Evolutionary conservation across 2,329 filamentous ascomycete species (phyloP).

Genomic region (Aspergillus fructus): DNA sequence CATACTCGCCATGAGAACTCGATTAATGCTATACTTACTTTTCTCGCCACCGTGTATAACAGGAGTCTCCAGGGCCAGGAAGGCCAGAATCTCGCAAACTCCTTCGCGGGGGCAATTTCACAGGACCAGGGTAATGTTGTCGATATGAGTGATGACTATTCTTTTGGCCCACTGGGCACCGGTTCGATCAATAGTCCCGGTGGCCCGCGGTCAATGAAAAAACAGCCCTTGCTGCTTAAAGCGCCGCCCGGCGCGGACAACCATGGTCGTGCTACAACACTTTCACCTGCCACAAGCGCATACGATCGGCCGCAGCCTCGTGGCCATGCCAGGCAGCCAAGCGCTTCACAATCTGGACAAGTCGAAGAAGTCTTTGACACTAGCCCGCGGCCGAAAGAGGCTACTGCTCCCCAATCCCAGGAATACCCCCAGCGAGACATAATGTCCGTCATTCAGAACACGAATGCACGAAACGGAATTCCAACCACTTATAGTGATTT

Average conservation of each 20-base stretch:
- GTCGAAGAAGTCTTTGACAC: slow-evolving; percentile 48
- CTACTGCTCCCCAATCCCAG: slow-evolving; percentile 20
- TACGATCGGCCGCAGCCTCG: slow-evolving; percentile 32
- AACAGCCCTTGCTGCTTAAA: slow-evolving; percentile 48
- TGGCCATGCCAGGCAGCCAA: slow-evolving; percentile 31
- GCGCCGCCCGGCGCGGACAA: slow-evolving; percentile 37
- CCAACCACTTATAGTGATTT: slow-evolving; percentile 43
- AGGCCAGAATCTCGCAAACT: slow-evolving; percentile 75
- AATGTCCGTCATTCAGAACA: slow-evolving; percentile 50
- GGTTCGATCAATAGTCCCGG: slow-evolving; percentile 33
- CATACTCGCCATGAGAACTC: slow-evolving; percentile 98
- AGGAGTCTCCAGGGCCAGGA: slow-evolving; percentile 85
- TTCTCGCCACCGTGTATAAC: slow-evolving; percentile 94
- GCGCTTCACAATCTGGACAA: slow-evolving; percentile 32
- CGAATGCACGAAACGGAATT: slow-evolving; percentile 44
- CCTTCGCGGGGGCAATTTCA: slow-evolving; percentile 75
- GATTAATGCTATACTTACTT: slow-evolving; percentile 97
- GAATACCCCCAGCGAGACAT: slow-evolving; percentile 44
- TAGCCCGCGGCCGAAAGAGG: slow-evolving; percentile 30
- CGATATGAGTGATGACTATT: slow-evolving; percentile 58
- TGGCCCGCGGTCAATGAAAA: slow-evolving; percentile 44
- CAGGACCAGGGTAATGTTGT: slow-evolving; percentile 62
- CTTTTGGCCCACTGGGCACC: slow-evolving; percentile 35
- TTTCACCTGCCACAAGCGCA: slow-evolving; percentile 36
- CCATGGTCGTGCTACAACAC: slow-evolving; percentile 33